Percentiles rank a stretch among this genome's conserved stretches.
Evolutionary conservation across 805 yeast genomes (phyloP).

Genomic region (Soucietia sequanensis): DNA sequence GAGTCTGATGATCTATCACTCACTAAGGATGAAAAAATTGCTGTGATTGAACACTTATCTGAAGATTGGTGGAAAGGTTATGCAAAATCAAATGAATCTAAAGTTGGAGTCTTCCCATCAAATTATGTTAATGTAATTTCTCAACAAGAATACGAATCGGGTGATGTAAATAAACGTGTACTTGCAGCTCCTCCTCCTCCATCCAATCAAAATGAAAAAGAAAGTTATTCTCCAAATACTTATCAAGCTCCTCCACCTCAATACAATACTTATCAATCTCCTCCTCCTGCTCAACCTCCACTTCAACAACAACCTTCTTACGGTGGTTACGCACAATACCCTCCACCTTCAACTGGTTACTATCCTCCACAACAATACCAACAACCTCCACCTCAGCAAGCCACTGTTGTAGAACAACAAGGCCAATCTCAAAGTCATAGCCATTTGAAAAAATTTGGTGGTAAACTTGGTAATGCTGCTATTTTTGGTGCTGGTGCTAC

Average conservation of each 20-base stretch:
- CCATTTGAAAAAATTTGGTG: constrained; percentile 63
- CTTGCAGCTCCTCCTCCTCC: constrained; percentile 18
- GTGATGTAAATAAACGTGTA: constrained; percentile 10
- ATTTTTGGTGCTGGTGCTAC: constrained; percentile 97
- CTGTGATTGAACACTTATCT: constrained; percentile 69
- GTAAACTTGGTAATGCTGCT: constrained; percentile 87
- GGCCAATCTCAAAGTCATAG: constrained; percentile 24
- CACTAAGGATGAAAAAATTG: constrained; percentile 63
- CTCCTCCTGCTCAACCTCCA: constrained; percentile 9
- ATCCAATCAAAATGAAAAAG: constrained; percentile 13
- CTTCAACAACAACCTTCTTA: constrained; percentile 28
- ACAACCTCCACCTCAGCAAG: constrained; percentile 22
- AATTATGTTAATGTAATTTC: constrained; percentile 64
- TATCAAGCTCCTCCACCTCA: constrained; percentile 17
- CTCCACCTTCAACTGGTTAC: constrained; percentile 50
- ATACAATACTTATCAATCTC: constrained; percentile 9
- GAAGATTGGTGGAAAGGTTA: constrained; percentile 92
- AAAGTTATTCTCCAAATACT: constrained; percentile 6
- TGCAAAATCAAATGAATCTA: constrained; percentile 38
- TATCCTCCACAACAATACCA: constrained; percentile 36
- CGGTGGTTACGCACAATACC: constrained; percentile 44
- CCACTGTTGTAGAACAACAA: constrained; percentile 16
- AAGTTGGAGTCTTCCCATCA: constrained; percentile 84
- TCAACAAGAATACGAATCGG: constrained; percentile 26
- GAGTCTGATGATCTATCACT: constrained; percentile 74